phyloP scores from a whole-genome alignment of 2,329 filamentous ascomycete genomes.

The Dothidotthia symphoricarpi region DNA sequence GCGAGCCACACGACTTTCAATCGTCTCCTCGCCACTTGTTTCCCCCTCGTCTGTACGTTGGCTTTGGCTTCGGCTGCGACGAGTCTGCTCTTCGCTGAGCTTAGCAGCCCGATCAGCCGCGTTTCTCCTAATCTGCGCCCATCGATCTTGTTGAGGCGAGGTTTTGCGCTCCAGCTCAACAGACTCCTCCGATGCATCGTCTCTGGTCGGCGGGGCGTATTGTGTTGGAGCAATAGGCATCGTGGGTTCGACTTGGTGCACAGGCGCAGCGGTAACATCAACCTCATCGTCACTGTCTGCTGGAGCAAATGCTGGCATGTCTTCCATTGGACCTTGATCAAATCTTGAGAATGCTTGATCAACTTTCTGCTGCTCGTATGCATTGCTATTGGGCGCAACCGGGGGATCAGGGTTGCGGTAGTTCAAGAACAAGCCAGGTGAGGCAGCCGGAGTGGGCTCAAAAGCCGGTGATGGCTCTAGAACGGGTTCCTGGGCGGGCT shows the following conservation, averaged over 20 bases:
- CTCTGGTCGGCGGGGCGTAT: slow-evolving; percentile 18
- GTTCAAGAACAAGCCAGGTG: slow-evolving; percentile 17
- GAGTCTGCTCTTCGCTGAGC: slow-evolving; percentile 63
- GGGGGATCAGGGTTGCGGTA: slow-evolving; percentile 48
- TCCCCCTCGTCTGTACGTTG: slow-evolving; percentile 74
- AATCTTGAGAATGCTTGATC: slow-evolving; percentile 66
- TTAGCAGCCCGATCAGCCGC: slow-evolving; percentile 76
- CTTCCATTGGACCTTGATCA: slow-evolving; percentile 81
- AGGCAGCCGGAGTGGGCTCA: slow-evolving; percentile 27
- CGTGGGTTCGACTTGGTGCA: slow-evolving; percentile 10
- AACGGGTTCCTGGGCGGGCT: slow-evolving; percentile 15
- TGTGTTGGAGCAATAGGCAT: slow-evolving; percentile 19
- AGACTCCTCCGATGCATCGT: slow-evolving; percentile 45
- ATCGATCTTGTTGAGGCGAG: slow-evolving; percentile 65
- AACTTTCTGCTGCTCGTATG: slow-evolving; percentile 59
- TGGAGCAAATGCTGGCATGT: slow-evolving; percentile 82
- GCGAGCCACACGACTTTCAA: slow-evolving; percentile 91
- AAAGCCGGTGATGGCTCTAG: slow-evolving; percentile 21
- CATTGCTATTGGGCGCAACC: slow-evolving; percentile 60
- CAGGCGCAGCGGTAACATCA: slow-evolving; percentile 15
- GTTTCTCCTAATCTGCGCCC: slow-evolving; percentile 95
- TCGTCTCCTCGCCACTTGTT: slow-evolving; percentile 94
- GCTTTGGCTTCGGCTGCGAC: slow-evolving; percentile 56
- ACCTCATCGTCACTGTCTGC: slow-evolving; percentile 38
- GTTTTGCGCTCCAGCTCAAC: slow-evolving; percentile 42